Percentiles rank a stretch among this genome's conserved stretches.
Evolutionary conservation across 2,329 filamentous ascomycete genomes (phyloP).

Genomic region (Pseudogymnoascus verrucosus): DNA sequence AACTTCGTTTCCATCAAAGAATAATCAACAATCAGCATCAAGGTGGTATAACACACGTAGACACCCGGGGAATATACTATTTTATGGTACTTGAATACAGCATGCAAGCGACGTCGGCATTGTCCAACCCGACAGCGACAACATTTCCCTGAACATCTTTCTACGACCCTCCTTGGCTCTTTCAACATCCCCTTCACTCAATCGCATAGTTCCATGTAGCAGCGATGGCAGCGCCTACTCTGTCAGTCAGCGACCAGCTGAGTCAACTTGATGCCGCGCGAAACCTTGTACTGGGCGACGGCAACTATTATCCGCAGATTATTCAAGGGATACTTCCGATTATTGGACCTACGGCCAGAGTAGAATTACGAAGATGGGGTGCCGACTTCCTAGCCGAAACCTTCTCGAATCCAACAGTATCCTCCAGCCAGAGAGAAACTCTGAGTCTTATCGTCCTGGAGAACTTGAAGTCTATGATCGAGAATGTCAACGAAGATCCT

Average conservation of each 20-base stretch:
- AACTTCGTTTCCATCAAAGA: constrained; percentile 5
- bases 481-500: constrained; percentile 66
- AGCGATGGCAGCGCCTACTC: constrained; percentile 43
- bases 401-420: constrained; percentile 83
- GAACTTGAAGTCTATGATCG: constrained; percentile 62
- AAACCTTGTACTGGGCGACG: constrained; percentile 78
- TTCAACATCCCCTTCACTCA: not conserved
- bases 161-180: not conserved
- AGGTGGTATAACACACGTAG: constrained; percentile 8
- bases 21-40: constrained; percentile 3
- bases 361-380: constrained; percentile 90
- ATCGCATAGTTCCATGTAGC: constrained; percentile 10
- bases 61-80: not conserved
- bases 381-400: constrained; percentile 93
- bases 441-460: constrained; percentile 71
- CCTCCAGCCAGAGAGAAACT: constrained; percentile 70
- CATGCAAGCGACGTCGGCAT: constrained; percentile 5
- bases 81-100: constrained; percentile 4
- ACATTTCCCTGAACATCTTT: not conserved
- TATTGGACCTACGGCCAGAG: constrained; percentile 62
- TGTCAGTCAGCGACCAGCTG: constrained; percentile 66
- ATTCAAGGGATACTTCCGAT: constrained; percentile 90
- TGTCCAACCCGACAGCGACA: not conserved
- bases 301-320: constrained; percentile 84
- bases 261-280: constrained; percentile 84